Evolutionary conservation across 1,284 basidiomycete species (phyloP).

Genomic region (Cryptococcus sp.): DNA sequence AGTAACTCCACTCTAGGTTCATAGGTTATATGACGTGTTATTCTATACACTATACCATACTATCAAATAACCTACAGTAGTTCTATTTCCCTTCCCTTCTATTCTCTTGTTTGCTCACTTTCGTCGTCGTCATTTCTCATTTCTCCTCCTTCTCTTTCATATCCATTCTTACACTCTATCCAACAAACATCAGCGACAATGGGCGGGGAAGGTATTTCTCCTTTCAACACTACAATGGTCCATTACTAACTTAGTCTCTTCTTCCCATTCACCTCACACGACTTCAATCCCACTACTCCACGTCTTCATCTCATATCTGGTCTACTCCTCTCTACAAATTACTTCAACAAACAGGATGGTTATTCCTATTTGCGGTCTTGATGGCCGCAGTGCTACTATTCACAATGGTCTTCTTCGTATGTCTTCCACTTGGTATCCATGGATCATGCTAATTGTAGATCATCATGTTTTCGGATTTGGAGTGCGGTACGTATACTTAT

Average conservation of each 20-base stretch:
- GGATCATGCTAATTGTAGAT: conserved; percentile 59
- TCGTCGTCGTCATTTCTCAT: conserved; percentile 10
- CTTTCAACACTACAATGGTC: neutral
- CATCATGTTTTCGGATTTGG: conserved; percentile 99
- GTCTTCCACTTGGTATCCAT: conserved; percentile 45
- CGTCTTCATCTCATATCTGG: neutral
- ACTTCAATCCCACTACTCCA: neutral
- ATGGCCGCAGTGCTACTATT: conserved; percentile 89
- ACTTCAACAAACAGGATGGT: conserved; percentile 62
- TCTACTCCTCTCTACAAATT: neutral
- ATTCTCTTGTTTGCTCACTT: neutral
- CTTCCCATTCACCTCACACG: neutral
- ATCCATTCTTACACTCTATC: conserved; percentile 43
- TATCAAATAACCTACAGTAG: neutral
- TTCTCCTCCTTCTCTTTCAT: conserved; percentile 44
- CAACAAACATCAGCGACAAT: conserved; percentile 44
- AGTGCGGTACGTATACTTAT: conserved; percentile 57
- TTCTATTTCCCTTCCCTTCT: neutral
- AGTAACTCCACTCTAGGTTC: too few relatives aligned
- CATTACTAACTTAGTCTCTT: neutral
- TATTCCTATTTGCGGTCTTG: conserved; percentile 89
- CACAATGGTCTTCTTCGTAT: conserved; percentile 96
- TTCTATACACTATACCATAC: too few relatives aligned
- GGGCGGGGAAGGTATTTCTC: conserved; percentile 40
- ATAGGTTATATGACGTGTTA: too few relatives aligned